Evolutionary conservation across 2,329 filamentous ascomycete species (phyloP).

Genomic region (Fusarium pilosicola): DNA sequence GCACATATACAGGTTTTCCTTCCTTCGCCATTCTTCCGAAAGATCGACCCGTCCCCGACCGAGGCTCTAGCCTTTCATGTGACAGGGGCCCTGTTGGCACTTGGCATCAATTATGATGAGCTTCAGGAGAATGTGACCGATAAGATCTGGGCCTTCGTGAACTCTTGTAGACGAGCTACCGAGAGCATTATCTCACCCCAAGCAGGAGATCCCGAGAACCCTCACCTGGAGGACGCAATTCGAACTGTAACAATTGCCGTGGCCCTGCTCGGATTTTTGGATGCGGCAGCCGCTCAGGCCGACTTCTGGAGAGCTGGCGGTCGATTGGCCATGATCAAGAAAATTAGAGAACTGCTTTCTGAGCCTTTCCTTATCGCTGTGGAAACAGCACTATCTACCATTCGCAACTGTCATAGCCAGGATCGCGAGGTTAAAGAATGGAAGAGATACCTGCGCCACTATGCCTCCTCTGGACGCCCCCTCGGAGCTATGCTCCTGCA

Average conservation of each 20-base stretch:
- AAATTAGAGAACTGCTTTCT: conserved; percentile 78
- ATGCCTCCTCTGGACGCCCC: conserved; percentile 80
- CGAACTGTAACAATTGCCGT: conserved; percentile 80
- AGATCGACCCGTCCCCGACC: conserved; percentile 87
- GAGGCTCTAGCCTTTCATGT: conserved; percentile 84
- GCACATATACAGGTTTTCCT: conserved; percentile 82
- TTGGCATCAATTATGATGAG: conserved; percentile 77
- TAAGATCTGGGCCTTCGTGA: conserved; percentile 77
- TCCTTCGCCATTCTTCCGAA: conserved; percentile 82
- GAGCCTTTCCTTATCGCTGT: conserved; percentile 87
- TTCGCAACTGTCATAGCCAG: conserved; percentile 79
- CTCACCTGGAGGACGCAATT: conserved; percentile 72
- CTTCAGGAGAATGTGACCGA: conserved; percentile 74
- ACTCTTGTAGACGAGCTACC: conserved; percentile 73
- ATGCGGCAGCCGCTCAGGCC: conserved; percentile 80
- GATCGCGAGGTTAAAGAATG: conserved; percentile 80
- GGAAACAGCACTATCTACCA: conserved; percentile 89
- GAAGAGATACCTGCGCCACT: conserved; percentile 87
- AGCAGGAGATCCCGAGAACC: conserved; percentile 65
- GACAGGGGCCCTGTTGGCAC: conserved; percentile 80
- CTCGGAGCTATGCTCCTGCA: conserved; percentile 92
- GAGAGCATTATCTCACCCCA: conserved; percentile 64
- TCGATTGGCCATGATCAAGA: conserved; percentile 76
- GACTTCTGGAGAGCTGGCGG: conserved; percentile 84
- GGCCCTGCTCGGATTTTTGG: conserved; percentile 89